A percentile compares a stretch with the other conserved stretches of the same genome.
phyloP scores from a whole-genome alignment of 495 filamentous ascomycete species.

The Chaetomidium leptoderma region DNA sequence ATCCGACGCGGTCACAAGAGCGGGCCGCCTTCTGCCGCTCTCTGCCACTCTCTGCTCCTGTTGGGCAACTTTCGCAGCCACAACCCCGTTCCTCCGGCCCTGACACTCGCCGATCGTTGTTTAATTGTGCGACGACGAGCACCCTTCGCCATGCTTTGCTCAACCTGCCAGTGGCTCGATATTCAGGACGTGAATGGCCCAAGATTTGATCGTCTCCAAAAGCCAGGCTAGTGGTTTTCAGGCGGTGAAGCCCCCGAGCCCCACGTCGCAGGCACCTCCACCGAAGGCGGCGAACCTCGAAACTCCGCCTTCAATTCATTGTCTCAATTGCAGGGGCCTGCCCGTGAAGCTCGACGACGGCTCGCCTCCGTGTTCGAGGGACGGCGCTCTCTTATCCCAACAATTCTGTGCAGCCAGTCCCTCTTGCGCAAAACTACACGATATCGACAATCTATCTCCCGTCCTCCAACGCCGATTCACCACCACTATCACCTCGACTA shows the following conservation, averaged over 20 bases:
- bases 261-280: constrained; percentile 1
- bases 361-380: neutral
- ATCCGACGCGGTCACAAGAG: neutral
- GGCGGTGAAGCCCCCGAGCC: neutral
- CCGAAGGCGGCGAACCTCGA: no score
- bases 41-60: neutral
- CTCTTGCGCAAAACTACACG: neutral
- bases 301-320: neutral
- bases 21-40: neutral
- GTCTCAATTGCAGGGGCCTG: neutral
- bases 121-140: neutral
- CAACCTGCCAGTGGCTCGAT: neutral
- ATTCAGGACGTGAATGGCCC: neutral
- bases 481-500: constrained; percentile 12
- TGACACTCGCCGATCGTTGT: neutral
- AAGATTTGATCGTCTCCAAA: neutral
- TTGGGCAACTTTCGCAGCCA: constrained; percentile 4
- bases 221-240: neutral
- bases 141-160: constrained; percentile 8
- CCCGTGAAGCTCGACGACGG: neutral
- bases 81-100: no score
- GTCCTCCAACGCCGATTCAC: neutral
- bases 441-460: neutral
- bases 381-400: neutral
- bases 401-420: no score